Evolutionary conservation across 2,329 filamentous ascomycete species (phyloP).

Genomic region (Botrytis hyacinthi): DNA sequence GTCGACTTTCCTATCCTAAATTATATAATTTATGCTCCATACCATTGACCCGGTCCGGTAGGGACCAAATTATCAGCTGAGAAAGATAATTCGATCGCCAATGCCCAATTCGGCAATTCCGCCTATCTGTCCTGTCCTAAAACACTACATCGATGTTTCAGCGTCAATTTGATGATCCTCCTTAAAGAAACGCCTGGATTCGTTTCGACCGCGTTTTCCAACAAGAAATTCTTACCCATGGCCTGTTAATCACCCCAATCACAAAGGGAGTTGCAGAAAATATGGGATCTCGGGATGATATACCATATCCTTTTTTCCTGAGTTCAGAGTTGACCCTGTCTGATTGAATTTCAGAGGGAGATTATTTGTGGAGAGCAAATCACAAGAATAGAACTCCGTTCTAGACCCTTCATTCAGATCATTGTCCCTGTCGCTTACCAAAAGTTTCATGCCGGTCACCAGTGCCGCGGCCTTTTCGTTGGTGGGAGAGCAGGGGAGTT

Average conservation of each 20-base stretch:
- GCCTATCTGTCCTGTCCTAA: not conserved
- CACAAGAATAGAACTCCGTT: not conserved
- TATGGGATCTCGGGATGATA: not conserved
- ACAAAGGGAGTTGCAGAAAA: not conserved
- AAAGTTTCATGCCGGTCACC: not conserved
- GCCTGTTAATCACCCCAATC: not conserved
- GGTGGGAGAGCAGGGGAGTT: not conserved
- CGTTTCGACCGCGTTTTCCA: not conserved
- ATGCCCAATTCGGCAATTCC: not conserved
- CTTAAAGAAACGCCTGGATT: constrained; percentile 4
- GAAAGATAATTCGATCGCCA: not conserved
- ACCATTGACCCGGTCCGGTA: not conserved
- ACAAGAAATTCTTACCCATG: not conserved
- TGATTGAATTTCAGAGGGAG: not conserved
- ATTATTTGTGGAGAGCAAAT: constrained; percentile 7
- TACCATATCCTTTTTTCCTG: not conserved
- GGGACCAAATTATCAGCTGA: not conserved
- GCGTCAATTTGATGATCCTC: not conserved
- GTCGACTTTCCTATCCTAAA: not conserved
- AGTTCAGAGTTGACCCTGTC: not conserved
- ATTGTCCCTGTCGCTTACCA: not conserved
- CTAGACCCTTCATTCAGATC: not conserved
- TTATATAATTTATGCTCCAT: not conserved
- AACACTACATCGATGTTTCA: constrained; percentile 7
- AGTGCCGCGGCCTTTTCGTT: not conserved